Evolutionary conservation across 2,329 filamentous ascomycete species (phyloP), one percentile per base, ranked within the genome.

Genomic region (Aulographum hederae): DNA sequence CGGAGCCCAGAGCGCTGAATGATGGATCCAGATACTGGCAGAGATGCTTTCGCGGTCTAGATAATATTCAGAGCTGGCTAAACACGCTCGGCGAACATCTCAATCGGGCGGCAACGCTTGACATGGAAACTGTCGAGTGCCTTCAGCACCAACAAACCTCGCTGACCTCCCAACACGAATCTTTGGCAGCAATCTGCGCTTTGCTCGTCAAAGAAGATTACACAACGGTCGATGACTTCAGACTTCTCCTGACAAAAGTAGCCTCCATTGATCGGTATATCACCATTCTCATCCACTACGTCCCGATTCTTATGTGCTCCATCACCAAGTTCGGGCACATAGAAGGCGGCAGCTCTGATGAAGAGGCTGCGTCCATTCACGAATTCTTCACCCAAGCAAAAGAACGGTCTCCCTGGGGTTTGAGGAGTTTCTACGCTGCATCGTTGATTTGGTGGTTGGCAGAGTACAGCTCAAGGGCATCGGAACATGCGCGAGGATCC

Each of bases 91-190:
- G 65, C 6, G 84, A 94, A 42, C 78, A 78, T 44, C 59, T 80
- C 25, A 74, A 80, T 34, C 78, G 79, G 33, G 73, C 74, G 6
- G 68, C 75, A 18, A 67, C 92, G 3, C 65, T 94, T 10, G 78
- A 79, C 3, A 71, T 78, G 39, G 78, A 85, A 40, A 64, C 76
- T 34, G 63, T 76, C 41, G 80, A 92, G 47, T 77, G 76, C 3
- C 67, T 92, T 38, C 75, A 85, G 42, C 79, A 80, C 44, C 80
- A 92, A 44, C 72, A 77, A 28, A 60, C 70, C 41, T 91, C 81
- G 45, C 64, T 98, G 32, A 71, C 77, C 15, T 75, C 81, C 45
- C 86, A 98, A 51, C 91, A 98, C 48, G 86, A 98, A 48, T 71
- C 78, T 12, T 60, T 99, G 12, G 75, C 77, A 10, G 67, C 82